phyloP scores from a whole-genome alignment of 495 filamentous ascomycete species.

The Daldinia childiae region DNA sequence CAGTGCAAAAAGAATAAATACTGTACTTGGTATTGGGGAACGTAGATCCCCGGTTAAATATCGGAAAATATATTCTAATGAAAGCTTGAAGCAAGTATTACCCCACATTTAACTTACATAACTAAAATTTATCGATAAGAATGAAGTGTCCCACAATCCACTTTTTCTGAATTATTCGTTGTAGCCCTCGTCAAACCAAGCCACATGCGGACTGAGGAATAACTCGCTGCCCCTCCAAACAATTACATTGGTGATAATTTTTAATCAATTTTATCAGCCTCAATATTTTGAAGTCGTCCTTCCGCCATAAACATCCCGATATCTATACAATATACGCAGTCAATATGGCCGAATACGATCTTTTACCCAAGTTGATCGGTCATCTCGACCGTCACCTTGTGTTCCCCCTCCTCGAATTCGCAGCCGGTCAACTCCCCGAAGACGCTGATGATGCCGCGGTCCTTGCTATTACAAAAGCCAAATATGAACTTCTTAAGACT shows the following conservation, averaged over 20 bases:
- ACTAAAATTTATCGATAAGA: conserved; percentile 5
- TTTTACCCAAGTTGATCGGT: conserved; percentile 87
- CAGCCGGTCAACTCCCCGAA: conserved; percentile 64
- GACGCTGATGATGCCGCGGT: conserved; percentile 67
- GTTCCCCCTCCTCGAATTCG: conserved; percentile 91
- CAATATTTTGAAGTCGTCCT: background rate
- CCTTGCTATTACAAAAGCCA: conserved; percentile 77
- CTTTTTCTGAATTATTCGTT: conserved; percentile 31
- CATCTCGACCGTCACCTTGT: conserved; percentile 96
- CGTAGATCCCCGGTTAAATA: conserved; percentile 14
- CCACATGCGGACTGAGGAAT: background rate
- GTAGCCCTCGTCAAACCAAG: conserved; percentile 9
- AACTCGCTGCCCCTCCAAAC: conserved; percentile 15
- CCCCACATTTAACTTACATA: too few species aligned
- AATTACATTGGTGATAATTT: conserved; percentile 26
- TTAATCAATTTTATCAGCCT: conserved; percentile 16
- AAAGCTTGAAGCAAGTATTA: too few species aligned
- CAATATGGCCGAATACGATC: conserved; percentile 81
- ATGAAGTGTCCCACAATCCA: conserved; percentile 28
- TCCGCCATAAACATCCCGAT: background rate
- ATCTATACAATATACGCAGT: conserved; percentile 19
- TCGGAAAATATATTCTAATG: conserved; percentile 4
- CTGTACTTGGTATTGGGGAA: background rate
- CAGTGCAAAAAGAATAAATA: background rate
- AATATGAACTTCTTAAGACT: conserved; percentile 90